Conservation (phyloP, 2,329 filamentous ascomycete species). For the Penicillium palitans region DNA sequence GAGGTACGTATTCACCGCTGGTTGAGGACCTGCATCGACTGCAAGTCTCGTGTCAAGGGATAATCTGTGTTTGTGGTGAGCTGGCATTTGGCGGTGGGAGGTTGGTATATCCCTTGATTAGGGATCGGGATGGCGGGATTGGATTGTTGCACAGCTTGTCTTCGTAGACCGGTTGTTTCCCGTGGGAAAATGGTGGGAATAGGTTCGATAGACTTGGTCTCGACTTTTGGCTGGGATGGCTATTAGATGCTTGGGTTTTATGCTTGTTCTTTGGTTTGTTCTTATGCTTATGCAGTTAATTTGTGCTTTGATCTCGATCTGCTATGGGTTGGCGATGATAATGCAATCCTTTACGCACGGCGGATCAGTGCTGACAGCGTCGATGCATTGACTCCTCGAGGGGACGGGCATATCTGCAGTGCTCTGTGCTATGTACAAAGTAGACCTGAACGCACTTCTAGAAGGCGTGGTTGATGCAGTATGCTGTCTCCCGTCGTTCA, state of each 20-base stretch:
- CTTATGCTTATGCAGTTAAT: background rate
- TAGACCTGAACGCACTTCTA: slow-evolving; percentile 6
- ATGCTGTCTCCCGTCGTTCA: slow-evolving; percentile 14
- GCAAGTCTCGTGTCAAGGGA: slow-evolving; percentile 8
- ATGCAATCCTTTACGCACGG: slow-evolving; percentile 8
- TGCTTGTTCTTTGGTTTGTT: slow-evolving; percentile 1
- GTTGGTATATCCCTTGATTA: slow-evolving; percentile 13
- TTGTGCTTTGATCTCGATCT: slow-evolving; percentile 2
- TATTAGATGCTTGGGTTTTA: background rate
- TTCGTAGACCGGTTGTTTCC: slow-evolving; percentile 12
- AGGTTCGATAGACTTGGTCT: background rate
- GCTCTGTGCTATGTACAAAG: slow-evolving; percentile 10
- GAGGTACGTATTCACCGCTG: slow-evolving; percentile 10
- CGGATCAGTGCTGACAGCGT: slow-evolving; percentile 11
- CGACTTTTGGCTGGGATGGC: background rate
- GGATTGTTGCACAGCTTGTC: background rate
- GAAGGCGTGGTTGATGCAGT: slow-evolving; percentile 10
- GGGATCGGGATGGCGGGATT: background rate
- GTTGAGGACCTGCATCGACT: slow-evolving; percentile 1
- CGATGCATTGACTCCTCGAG: slow-evolving; percentile 6
- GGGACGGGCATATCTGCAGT: slow-evolving; percentile 8
- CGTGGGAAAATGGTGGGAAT: slow-evolving; percentile 1
- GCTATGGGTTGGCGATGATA: background rate
- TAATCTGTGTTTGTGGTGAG: background rate
- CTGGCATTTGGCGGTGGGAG: slow-evolving; percentile 2